Evolutionary conservation across 257 asterid species (phyloP), one percentile per base, ranked within the genome.

Genomic region (Striga asiatica): DNA sequence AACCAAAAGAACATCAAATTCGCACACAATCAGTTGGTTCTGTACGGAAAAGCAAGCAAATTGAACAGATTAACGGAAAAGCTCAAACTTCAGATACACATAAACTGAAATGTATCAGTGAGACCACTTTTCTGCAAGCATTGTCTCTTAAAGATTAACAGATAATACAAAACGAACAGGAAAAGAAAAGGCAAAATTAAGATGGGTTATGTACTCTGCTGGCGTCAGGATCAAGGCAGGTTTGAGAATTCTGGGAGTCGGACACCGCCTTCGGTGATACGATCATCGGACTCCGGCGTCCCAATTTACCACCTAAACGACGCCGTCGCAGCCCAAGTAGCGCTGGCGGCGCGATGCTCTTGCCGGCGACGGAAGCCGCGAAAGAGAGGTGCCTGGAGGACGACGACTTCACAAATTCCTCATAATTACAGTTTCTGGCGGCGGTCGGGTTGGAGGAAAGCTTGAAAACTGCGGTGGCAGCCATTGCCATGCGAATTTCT

Each of bases 181-280:
- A 60, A 4, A 2, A 29, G 59, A 64, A 23, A n/a, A 11, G 24
- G 54, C 48, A 7, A 23, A 41, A 49, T 60, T n/a, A 53, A n/a
- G n/a, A 71, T 43, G 24, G 8, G 10, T 43, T 7, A 31, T 32
- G 50, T 79, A 87, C 96, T 20, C 84, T 49, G 72, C 95, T 88
- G 48, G 97, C 97, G 43, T 88, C 97, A 21, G 97, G 97, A 62
- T 88, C 84, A 7, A 88, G 95, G 69, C 97, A 88, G 1, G 97
- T 88, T 75, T 84, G 97, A 59, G 97, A 75, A 62, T 74, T 88
- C 62, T 80, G 95, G 28, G 97, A 88, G 74, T 88, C 97, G 16
- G 97, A 88, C 38, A 84, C 95, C 20, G 95, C 97, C 64, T 80
- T 82, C 6, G 97, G 97, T 20, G 93, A 81, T 2, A 88, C 79